Evolutionary conservation across 2,329 filamentous ascomycete species (phyloP), one percentile per base, ranked within the genome.

Genomic region (Talaromyces pinophilus): DNA sequence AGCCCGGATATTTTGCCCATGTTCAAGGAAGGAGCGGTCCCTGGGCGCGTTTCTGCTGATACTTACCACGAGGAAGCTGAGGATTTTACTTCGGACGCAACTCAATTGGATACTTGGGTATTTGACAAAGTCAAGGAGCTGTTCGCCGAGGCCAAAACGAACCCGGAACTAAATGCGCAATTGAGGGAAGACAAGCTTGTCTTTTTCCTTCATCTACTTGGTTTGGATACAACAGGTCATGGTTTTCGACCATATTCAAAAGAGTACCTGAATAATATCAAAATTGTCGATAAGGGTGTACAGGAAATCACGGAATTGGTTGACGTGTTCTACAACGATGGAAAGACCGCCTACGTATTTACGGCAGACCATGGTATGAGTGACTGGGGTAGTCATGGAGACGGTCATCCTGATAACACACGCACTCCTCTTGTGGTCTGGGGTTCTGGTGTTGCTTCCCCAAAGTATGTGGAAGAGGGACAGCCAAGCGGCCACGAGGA

Each of bases 361-460:
- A 99, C 96, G 1, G 95, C 95, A 7, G 95, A 99, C 75, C 95
- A 99, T 77, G 95, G 95, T 19, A 99, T 99, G 95, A 98, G 92
- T 74, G 95, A 99, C 78, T 97, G 91, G 90, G 95, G 96, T n/a
- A 98, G 93, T 72, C 96, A 99, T 77, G 96, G 96, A 44, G 95
- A 99, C 77, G 95, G 95, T 7, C 93, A 99, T 78, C 95, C 95
- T 0, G 92, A 99, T 77, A 99, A 98, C 73, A 99, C 95, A 2
- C 87, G 95, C 61, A 99, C 95, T 0, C 95, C 95, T 0, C 82
- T 99, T 38, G 92, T 99, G 71, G 89, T 86, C 2, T 99, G 95
- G 95, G 95, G 95, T 11, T 92, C 95, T 63, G 95, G 95, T 8
- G 87, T 98, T 46, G 92, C 93, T 2, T 85, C 86, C 69, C 95